phyloP scores from a whole-genome alignment of 2,329 filamentous ascomycete species.

The Botrytis pseudocinerea region DNA sequence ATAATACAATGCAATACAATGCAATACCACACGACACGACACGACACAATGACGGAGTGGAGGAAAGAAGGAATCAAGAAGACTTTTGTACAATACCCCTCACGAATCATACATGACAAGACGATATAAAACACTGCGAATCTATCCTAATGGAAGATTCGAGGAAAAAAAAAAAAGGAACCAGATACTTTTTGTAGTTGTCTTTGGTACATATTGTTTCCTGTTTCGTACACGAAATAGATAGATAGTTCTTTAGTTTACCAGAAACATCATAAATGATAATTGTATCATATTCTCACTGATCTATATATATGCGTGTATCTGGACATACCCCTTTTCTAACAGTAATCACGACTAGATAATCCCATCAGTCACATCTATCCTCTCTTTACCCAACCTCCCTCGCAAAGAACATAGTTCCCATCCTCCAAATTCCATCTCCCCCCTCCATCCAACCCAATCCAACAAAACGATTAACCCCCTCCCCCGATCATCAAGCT shows the following conservation, averaged over 20 bases:
- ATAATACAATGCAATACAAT: neutral
- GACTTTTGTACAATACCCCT: neutral
- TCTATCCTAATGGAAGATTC: neutral
- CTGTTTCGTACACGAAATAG: neutral
- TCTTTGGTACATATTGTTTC: neutral
- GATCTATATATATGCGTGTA: neutral
- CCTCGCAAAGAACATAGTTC: too few relatives aligned
- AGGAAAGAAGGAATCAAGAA: neutral
- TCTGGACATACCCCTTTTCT: neutral
- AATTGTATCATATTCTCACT: neutral
- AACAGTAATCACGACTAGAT: neutral
- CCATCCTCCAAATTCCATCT: too few relatives aligned
- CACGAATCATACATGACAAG: neutral
- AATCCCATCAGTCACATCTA: too few relatives aligned
- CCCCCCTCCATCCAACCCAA: too few relatives aligned
- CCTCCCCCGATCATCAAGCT: too few relatives aligned
- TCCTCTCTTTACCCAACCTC: too few relatives aligned
- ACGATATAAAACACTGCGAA: neutral
- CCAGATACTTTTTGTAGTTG: neutral
- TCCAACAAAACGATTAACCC: too few relatives aligned
- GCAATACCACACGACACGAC: too few relatives aligned
- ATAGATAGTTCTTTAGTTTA: neutral
- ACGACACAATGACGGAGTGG: neutral
- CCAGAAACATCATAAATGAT: neutral
- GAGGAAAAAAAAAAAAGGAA: neutral